Conservation (phyloP, 2,329 filamentous ascomycete species). For the Cyphellophora europaea region DNA sequence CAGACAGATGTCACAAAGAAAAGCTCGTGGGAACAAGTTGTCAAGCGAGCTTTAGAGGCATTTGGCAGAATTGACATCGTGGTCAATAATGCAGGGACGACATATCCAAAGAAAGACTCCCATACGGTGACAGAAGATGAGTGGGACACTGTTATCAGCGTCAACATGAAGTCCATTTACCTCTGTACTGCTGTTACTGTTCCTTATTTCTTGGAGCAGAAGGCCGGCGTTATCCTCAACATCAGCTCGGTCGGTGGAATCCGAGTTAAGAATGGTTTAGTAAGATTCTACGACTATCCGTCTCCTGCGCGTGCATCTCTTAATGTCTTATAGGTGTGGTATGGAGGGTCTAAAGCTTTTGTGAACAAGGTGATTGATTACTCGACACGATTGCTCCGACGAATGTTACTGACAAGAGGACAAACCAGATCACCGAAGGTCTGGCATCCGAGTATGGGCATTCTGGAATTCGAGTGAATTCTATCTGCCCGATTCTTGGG, state of each 20-base stretch:
- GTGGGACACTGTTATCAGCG: constrained; percentile 24
- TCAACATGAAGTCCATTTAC: constrained; percentile 25
- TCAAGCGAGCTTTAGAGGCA: constrained; percentile 15
- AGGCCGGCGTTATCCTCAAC: constrained; percentile 12
- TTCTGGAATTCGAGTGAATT: constrained; percentile 7
- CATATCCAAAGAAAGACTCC: constrained; percentile 18
- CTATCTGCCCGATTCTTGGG: constrained; percentile 8
- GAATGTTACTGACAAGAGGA: too few relatives aligned
- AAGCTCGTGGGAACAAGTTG: constrained; percentile 19
- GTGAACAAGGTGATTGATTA: too few relatives aligned
- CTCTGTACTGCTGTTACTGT: constrained; percentile 20
- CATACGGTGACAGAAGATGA: constrained; percentile 21
- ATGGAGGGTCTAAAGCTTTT: too few relatives aligned
- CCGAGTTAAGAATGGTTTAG: constrained; percentile 12
- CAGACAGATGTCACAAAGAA: constrained; percentile 21
- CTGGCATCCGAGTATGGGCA: constrained; percentile 11
- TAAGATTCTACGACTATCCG: neutral
- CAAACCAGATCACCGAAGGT: too few relatives aligned
- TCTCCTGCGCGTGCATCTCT: neutral
- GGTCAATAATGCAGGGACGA: constrained; percentile 70
- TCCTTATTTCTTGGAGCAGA: too few relatives aligned
- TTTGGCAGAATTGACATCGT: constrained; percentile 79
- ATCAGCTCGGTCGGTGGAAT: constrained; percentile 13
- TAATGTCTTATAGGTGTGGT: constrained; percentile 9
- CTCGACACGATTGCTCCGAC: too few relatives aligned